Evolutionary conservation across 176 grass and related monocot genomes (phyloP).

Genomic region (Metroxylon sagu): DNA sequence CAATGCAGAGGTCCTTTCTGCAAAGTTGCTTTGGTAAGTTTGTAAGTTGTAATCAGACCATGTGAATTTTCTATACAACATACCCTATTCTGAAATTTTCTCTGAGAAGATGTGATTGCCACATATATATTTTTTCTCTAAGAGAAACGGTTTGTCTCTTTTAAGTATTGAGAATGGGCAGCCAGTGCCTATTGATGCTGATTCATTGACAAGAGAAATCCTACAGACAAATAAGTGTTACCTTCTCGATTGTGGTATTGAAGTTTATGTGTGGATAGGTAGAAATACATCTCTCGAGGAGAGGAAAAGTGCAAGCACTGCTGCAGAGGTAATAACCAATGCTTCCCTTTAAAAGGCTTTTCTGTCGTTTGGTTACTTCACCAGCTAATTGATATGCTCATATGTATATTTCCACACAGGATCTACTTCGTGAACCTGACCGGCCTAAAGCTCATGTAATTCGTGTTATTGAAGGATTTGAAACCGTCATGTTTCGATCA

Average conservation of each 20-base stretch:
- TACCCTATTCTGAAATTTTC: no score
- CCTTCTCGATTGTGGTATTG: slow-evolving; percentile 69
- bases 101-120: no score
- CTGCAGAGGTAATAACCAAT: slow-evolving; percentile 63
- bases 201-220: slow-evolving; percentile 60
- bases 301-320: slow-evolving; percentile 75
- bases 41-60: no score
- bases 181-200: slow-evolving; percentile 38
- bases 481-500: slow-evolving; percentile 73
- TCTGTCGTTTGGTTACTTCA: not conserved
- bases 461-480: slow-evolving; percentile 94
- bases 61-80: no score
- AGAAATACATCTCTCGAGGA: slow-evolving; percentile 78
- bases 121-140: not conserved
- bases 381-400: not conserved
- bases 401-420: slow-evolving; percentile 38
- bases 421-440: slow-evolving; percentile 51
- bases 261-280: slow-evolving; percentile 97
- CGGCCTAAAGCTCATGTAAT: slow-evolving; percentile 62
- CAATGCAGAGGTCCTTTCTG: slow-evolving; percentile 34
- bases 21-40: slow-evolving; percentile 68
- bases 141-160: slow-evolving; percentile 3
- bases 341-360: slow-evolving; percentile 11
- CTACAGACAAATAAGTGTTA: slow-evolving; percentile 86
- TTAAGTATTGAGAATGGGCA: slow-evolving; percentile 80